Conservation (phyloP, 1,284 basidiomycete genomes). For the Apiotrichum veenhuisii region DNA sequence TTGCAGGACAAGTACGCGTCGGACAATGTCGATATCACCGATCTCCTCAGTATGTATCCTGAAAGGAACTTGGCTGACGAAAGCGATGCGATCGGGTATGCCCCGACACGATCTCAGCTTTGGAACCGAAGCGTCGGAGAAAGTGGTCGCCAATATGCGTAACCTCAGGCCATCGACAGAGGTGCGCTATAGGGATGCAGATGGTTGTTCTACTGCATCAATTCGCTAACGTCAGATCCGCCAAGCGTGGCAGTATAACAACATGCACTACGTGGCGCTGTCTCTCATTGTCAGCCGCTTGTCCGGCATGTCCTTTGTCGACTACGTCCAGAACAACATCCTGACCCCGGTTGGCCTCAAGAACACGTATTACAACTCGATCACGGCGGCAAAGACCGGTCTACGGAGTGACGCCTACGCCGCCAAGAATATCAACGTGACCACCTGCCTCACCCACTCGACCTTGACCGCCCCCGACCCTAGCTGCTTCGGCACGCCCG, state of each 20-base stretch:
- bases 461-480: neutral
- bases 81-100: slow-evolving; percentile 31
- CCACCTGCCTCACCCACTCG: slow-evolving; percentile 9
- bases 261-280: slow-evolving; percentile 28
- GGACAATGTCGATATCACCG: slow-evolving; percentile 47
- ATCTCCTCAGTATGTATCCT: slow-evolving; percentile 40
- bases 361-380: slow-evolving; percentile 24
- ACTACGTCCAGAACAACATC: slow-evolving; percentile 30
- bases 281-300: slow-evolving; percentile 27
- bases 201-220: too few species aligned
- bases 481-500: slow-evolving; percentile 17
- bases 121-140: neutral
- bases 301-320: slow-evolving; percentile 23
- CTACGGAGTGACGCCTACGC: slow-evolving; percentile 21
- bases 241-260: slow-evolving; percentile 37
- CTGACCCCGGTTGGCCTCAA: slow-evolving; percentile 35
- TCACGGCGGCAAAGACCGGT: slow-evolving; percentile 9
- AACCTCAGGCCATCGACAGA: slow-evolving; percentile 31
- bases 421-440: slow-evolving; percentile 11
- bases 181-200: too few species aligned
- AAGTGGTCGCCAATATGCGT: slow-evolving; percentile 19
- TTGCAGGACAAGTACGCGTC: slow-evolving; percentile 47
- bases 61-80: neutral
- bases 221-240: slow-evolving; percentile 21
- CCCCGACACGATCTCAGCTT: slow-evolving; percentile 28